Percentiles rank a stretch among this genome's conserved stretches.
phyloP scores from a whole-genome alignment of 1,139 yeast genomes.

The Candida labiduridarum region DNA sequence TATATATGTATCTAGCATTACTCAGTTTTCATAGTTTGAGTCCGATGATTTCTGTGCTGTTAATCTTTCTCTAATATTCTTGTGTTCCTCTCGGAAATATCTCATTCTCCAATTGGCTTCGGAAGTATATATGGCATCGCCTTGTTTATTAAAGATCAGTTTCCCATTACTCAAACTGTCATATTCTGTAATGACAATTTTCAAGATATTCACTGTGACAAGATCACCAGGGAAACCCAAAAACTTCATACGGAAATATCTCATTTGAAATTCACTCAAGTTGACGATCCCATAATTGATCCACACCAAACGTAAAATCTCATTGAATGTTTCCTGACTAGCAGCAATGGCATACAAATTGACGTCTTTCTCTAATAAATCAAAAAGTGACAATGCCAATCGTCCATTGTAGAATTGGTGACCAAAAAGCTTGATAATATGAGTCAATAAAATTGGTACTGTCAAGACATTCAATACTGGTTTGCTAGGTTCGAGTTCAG shows the following conservation, averaged over 20 bases:
- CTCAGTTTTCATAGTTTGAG: no score
- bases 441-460: constrained; percentile 40
- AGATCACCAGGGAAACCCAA: constrained; percentile 45
- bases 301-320: constrained; percentile 41
- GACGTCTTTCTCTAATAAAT: constrained; percentile 35
- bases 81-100: constrained; percentile 27
- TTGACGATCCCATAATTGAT: constrained; percentile 40
- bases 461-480: constrained; percentile 39
- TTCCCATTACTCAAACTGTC: constrained; percentile 27
- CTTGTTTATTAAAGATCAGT: constrained; percentile 14
- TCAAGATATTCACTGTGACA: constrained; percentile 38
- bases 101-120: constrained; percentile 37
- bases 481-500: constrained; percentile 20
- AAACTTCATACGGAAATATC: constrained; percentile 41
- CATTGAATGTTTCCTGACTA: constrained; percentile 48
- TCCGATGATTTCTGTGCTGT: no score
- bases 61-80: constrained; percentile 11
- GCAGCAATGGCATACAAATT: constrained; percentile 37
- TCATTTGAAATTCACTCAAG: constrained; percentile 38
- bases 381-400: constrained; percentile 38
- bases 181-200: constrained; percentile 40
- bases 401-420: constrained; percentile 38
- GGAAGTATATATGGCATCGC: constrained; percentile 35
- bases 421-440: constrained; percentile 27
- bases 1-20: no score